These are phyloP conservation scores for Phyllosticta citribraziliensis DNA, from an alignment of 2,329 filamentous ascomycete species.

Conservation along the genomic window DNA sequence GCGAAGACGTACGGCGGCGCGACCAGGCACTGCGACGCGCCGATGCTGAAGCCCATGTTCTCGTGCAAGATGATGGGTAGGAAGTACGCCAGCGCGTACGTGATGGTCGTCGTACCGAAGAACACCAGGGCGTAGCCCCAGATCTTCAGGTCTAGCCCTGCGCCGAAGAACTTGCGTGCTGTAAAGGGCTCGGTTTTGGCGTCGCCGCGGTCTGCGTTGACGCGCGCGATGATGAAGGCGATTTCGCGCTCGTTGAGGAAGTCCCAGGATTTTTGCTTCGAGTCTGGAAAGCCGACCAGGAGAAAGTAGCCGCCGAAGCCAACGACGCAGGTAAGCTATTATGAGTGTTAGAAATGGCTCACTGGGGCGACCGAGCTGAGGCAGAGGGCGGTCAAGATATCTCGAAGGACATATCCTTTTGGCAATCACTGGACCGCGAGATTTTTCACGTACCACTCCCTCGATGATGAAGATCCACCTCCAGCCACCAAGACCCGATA, in stretches of 20 bases:
- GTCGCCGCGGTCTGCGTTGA: constrained; percentile 45
- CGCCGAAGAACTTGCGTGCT: constrained; percentile 37
- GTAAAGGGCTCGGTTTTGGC: constrained; percentile 39
- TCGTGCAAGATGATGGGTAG: constrained; percentile 60
- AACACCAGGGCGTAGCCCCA: constrained; percentile 47
- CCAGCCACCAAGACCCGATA: constrained; percentile 37
- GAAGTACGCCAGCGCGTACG: constrained; percentile 71
- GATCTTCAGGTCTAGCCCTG: constrained; percentile 42
- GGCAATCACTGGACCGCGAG: no score
- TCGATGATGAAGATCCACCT: constrained; percentile 37
- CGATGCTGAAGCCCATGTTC: constrained; percentile 55
- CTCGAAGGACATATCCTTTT: no score
- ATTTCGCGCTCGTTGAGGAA: constrained; percentile 39
- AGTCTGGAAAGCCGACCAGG: constrained; percentile 38
- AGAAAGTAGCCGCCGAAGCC: constrained; percentile 32
- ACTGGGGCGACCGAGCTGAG: no score
- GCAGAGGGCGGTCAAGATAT: no score
- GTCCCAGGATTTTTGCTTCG: constrained; percentile 30
- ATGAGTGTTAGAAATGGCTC: background rate
- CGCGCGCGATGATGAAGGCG: constrained; percentile 40
- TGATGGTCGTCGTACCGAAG: constrained; percentile 57
- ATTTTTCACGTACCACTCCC: no score
- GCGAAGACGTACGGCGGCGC: constrained; percentile 37
- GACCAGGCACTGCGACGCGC: constrained; percentile 57
- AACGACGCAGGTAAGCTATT: constrained; percentile 29